Percentiles rank a stretch among this genome's conserved stretches.
Conservation (phyloP, 495 filamentous ascomycete genomes). For the Thermochaetoides thermophila region DNA sequence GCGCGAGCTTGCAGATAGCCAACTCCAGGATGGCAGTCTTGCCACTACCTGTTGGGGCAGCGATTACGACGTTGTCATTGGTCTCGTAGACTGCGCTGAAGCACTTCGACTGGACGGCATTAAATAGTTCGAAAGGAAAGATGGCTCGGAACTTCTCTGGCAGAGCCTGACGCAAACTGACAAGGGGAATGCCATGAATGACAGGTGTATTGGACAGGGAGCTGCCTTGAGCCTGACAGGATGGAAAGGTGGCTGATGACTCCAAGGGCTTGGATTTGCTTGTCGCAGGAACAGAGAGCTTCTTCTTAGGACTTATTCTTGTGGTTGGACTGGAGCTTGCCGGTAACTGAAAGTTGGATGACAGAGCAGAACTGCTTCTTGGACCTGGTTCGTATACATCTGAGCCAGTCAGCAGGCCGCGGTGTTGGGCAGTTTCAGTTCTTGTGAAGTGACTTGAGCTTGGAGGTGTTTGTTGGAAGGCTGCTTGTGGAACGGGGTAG, state of each 20-base stretch:
- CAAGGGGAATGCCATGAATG: slow-evolving; percentile 51
- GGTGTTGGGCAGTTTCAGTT: too few species aligned
- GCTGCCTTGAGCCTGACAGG: not conserved
- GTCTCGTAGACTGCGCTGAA: slow-evolving; percentile 57
- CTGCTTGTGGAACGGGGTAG: too few species aligned
- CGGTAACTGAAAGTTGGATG: not conserved
- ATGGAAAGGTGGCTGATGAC: too few species aligned
- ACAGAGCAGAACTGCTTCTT: not conserved
- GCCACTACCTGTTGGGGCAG: slow-evolving; percentile 85
- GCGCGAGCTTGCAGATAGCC: slow-evolving; percentile 70
- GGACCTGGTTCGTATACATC: not conserved
- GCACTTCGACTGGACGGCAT: slow-evolving; percentile 83
- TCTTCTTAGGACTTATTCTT: slow-evolving; percentile 2
- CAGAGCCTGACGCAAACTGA: slow-evolving; percentile 50
- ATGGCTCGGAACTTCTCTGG: slow-evolving; percentile 64
- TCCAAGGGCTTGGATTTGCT: too few species aligned
- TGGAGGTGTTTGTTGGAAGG: too few species aligned
- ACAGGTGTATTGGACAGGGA: slow-evolving; percentile 16
- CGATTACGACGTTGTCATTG: slow-evolving; percentile 74
- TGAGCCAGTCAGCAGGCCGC: not conserved
- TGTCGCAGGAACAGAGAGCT: too few species aligned
- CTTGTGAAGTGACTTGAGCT: too few species aligned
- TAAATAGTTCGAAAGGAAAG: slow-evolving; percentile 74
- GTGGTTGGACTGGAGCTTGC: slow-evolving; percentile 10
- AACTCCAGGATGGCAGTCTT: slow-evolving; percentile 88